Evolutionary conservation across 257 asterid species (phyloP).

Genomic region (Fraxinus americana): DNA sequence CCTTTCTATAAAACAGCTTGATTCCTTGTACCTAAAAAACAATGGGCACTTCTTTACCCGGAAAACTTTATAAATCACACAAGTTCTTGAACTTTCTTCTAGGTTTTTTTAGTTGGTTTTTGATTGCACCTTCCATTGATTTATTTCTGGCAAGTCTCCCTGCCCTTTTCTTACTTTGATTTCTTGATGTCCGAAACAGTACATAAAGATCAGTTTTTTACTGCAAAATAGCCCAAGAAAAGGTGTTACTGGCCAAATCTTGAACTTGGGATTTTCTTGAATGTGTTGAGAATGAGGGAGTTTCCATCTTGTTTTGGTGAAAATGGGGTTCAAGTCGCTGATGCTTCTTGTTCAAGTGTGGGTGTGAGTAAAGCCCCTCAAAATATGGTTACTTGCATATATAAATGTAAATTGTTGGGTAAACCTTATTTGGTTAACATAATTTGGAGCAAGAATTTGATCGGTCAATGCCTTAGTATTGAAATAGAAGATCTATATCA

Average conservation of each 20-base stretch:
- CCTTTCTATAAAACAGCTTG: constrained; percentile 38
- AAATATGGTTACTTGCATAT: constrained; percentile 66
- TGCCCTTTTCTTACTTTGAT: background rate
- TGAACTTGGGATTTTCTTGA: constrained; percentile 21
- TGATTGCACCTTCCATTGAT: constrained; percentile 9
- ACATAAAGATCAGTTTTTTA: constrained; percentile 20
- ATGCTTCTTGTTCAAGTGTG: constrained; percentile 74
- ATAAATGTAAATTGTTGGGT: constrained; percentile 69
- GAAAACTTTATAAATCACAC: background rate
- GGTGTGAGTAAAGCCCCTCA: constrained; percentile 57
- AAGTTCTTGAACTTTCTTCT: background rate
- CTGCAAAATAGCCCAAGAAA: constrained; percentile 14
- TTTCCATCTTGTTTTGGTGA: constrained; percentile 97
- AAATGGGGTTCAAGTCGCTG: constrained; percentile 75
- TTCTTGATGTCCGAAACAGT: constrained; percentile 22
- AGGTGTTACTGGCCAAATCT: background rate
- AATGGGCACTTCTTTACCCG: background rate
- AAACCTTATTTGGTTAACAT: constrained; percentile 64
- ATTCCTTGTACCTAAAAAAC: constrained; percentile 46
- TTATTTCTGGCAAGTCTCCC: constrained; percentile 17
- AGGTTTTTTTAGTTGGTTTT: background rate
- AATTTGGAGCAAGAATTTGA: constrained; percentile 85
- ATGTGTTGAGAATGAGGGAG: constrained; percentile 63
- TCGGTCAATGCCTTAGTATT: constrained; percentile 83
- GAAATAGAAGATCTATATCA: constrained; percentile 80